Evolutionary conservation across 1,139 yeast genomes (phyloP), one percentile per base, ranked within the genome.

Genomic region (Pichia sp.): DNA sequence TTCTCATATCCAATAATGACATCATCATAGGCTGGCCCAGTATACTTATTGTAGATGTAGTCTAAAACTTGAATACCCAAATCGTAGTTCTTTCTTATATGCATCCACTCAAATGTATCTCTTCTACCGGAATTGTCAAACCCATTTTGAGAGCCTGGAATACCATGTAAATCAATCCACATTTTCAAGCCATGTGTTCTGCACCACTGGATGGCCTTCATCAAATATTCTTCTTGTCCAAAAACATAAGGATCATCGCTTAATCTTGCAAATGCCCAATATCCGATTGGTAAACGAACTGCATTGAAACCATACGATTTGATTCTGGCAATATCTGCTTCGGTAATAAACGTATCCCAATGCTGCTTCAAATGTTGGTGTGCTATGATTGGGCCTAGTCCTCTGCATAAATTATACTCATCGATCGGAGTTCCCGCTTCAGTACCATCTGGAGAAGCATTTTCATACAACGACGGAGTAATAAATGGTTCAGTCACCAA

Each of bases 221-320:
- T 90, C 52, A 91, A 70, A 65, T 85, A 88, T 17, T 67, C 63
- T 46, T 75, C 80, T 69, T 90, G 97, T 22, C 97, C 97, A 62
- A 79, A 83, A 41, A 88, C 95, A 63, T 88, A 91, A 8, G 98
- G 96, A 64, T 93, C 99, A 51, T 71, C 68, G 19, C 70, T 76
- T 49, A 79, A 69, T 38, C 71, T 68, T 43, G 75, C 68, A 66
- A 86, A 93, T 4, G 98, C 97, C 99, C 99, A 91, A 71, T 91
- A 93, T 8, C 98, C 98, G 53, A 91, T 79, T 24, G 98, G 98
- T 51, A 91, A 85, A 59, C 98, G 79, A 33, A 88, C 96, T 52
- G 85, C 74, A 68, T 91, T 91, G 58, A 91, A 75, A 1, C 97
- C 97, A 57, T 77, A 76, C 11, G 63, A 57, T 30, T 76, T 74